Evolutionary conservation across 108 stramenopile genomes (phyloP).

Genomic region (Epithemia pelagica): DNA sequence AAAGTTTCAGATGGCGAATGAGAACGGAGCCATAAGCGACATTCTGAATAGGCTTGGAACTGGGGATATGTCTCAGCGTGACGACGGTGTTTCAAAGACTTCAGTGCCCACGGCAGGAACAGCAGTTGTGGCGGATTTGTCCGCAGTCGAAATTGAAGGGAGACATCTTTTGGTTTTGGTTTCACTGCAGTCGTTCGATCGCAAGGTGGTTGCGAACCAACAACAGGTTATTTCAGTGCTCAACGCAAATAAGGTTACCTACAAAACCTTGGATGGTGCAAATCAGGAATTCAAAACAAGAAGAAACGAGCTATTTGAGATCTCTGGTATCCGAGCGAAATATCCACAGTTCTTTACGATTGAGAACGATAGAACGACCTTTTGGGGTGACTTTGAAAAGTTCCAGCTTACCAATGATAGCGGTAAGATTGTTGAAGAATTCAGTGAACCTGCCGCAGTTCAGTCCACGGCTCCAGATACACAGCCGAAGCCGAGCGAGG

Average conservation of each 20-base stretch:
- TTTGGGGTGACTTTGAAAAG: conserved; percentile 1
- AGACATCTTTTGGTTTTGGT: background rate
- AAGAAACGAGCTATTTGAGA: conserved; percentile 52
- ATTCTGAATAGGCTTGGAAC: no score
- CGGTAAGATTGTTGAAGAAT: no score
- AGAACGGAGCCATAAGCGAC: conserved; percentile 5
- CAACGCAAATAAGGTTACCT: conserved; percentile 22
- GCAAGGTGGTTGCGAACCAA: conserved; percentile 20
- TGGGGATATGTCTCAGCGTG: no score
- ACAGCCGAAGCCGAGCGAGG: no score
- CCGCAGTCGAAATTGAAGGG: no score
- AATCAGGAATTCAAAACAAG: conserved; percentile 36
- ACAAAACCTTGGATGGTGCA: conserved; percentile 52
- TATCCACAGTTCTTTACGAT: conserved; percentile 77
- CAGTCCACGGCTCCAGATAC: no score
- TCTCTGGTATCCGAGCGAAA: conserved; percentile 51
- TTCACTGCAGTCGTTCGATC: background rate
- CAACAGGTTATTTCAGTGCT: conserved; percentile 19
- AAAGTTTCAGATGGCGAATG: conserved; percentile 8
- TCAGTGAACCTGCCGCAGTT: no score
- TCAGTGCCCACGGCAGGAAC: background rate
- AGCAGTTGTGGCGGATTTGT: background rate
- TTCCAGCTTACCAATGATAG: conserved; percentile 12
- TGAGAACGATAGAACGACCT: background rate
- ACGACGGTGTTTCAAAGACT: no score